Conservation (phyloP, 768 basidiomycete genomes). For the Pulveroboletus ravenelii region DNA sequence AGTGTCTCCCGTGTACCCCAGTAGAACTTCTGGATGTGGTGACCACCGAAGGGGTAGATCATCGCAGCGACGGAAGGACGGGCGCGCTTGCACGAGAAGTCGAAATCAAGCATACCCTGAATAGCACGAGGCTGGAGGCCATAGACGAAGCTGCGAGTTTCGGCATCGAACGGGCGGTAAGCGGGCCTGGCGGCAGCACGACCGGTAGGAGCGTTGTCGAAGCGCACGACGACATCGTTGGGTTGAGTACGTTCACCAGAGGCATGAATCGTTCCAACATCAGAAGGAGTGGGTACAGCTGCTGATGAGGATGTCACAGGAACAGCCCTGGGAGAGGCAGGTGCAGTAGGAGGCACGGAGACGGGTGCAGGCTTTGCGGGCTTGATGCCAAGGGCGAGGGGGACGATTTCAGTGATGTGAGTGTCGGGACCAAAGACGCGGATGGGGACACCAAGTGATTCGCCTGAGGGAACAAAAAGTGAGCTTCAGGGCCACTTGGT, state of each 20-base stretch:
- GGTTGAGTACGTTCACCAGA: slow-evolving; percentile 80
- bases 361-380: slow-evolving; percentile 27
- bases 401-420: slow-evolving; percentile 97
- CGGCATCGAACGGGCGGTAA: slow-evolving; percentile 88
- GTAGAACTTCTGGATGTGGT: slow-evolving; percentile 99
- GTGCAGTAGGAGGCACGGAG: slow-evolving; percentile 45
- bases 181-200: slow-evolving; percentile 55
- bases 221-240: slow-evolving; percentile 86
- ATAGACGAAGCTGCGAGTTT: slow-evolving; percentile 95
- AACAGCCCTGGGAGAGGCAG: slow-evolving; percentile 35
- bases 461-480: slow-evolving; percentile 35
- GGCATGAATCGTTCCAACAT: slow-evolving; percentile 69
- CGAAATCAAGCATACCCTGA: slow-evolving; percentile 98
- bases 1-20: slow-evolving; percentile 99
- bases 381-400: slow-evolving; percentile 85
- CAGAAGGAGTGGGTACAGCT: slow-evolving; percentile 36
- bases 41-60: slow-evolving; percentile 99
- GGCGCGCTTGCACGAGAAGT: slow-evolving; percentile 92
- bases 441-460: slow-evolving; percentile 96
- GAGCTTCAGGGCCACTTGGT: not conserved
- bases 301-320: slow-evolving; percentile 29
- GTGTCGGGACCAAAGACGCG: slow-evolving; percentile 97
- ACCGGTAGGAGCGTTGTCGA: slow-evolving; percentile 45
- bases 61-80: slow-evolving; percentile 95
- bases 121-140: slow-evolving; percentile 99